Evolutionary conservation across 2,329 filamentous ascomycete species (phyloP), one percentile per base, ranked within the genome.

Genomic region (Fusarium sp.): DNA sequence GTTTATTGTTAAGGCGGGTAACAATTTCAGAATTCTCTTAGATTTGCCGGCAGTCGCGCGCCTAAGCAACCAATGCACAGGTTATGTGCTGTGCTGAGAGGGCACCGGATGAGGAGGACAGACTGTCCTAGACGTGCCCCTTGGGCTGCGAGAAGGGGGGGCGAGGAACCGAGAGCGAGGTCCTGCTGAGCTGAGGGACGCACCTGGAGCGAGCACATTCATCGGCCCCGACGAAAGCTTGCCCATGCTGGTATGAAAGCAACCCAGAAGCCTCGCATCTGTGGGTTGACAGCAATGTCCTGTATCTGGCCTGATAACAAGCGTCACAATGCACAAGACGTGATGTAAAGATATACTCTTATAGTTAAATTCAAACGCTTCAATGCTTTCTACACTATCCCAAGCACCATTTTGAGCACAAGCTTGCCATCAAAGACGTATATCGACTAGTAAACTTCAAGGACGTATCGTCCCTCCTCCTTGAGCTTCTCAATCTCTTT

Each of bases 401-500:
- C 64, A 47, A 62, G 30, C 71, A 67, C 68, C 59, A 72, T 73
- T 74, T 77, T 78, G 48, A 67, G 39, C 66, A 62, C 57, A 41
- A 72, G 66, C 38, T 39, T 39, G 38, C 66, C 66, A 57, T 62
- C 26, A 54, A 52, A 62, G 47, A 68, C 38, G 55, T 38, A 54
- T 42, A 42, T 28, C 38, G 42, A 54, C 72, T 94, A 98, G 84
- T 98, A 98, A 63, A 98, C 96, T 86, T 99, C 96, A 62, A 99
- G 88, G 59, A 99, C 96, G 85, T 98, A 99, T 81, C 96, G 89
- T 72, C 93, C 90, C 78, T 94, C 92, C 83, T 99, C 96, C 92
- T 99, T 99, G 78, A 99, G 86, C 85, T 93, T 92, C 87, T 99
- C 97, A 86, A 99, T 98, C 88, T 97, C 95, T 88, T 95, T 95